Conservation (phyloP, 2,329 filamentous ascomycete genomes). For the Ascochyta rabiei region DNA sequence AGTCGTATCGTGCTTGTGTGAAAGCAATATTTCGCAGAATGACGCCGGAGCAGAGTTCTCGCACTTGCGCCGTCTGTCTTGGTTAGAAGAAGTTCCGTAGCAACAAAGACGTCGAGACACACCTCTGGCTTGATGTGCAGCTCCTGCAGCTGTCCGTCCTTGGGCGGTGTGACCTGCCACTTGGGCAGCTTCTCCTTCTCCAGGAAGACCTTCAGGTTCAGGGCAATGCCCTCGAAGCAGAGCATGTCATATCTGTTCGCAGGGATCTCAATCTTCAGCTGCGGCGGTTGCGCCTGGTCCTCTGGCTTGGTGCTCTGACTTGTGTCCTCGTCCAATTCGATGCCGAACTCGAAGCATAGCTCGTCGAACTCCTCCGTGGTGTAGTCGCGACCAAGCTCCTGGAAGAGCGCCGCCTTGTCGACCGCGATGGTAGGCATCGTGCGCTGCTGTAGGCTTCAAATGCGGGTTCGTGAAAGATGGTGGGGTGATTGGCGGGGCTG, state of each 20-base stretch:
- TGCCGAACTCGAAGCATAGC: slow-evolving; percentile 97
- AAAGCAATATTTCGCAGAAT: slow-evolving; percentile 91
- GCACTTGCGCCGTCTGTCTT: slow-evolving; percentile 72
- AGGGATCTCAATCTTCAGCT: slow-evolving; percentile 97
- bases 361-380: slow-evolving; percentile 96
- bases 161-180: slow-evolving; percentile 75
- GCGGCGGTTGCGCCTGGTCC: slow-evolving; percentile 74
- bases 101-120: slow-evolving; percentile 17
- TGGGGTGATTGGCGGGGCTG: slow-evolving; percentile 40
- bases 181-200: slow-evolving; percentile 77
- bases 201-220: slow-evolving; percentile 95
- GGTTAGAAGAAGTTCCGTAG: slow-evolving; percentile 19
- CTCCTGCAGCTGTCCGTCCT: slow-evolving; percentile 74
- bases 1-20: slow-evolving; percentile 88
- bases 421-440: slow-evolving; percentile 96
- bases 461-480: slow-evolving; percentile 26
- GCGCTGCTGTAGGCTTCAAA: slow-evolving; percentile 25
- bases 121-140: slow-evolving; percentile 77
- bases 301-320: slow-evolving; percentile 43
- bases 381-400: slow-evolving; percentile 88
- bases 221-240: slow-evolving; percentile 93
- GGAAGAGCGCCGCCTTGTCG: slow-evolving; percentile 94
- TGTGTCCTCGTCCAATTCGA: slow-evolving; percentile 91
- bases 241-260: slow-evolving; percentile 95
- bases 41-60: slow-evolving; percentile 87